Conservation (phyloP, 75 land plant genomes). For the Selaginella tamariscina region DNA sequence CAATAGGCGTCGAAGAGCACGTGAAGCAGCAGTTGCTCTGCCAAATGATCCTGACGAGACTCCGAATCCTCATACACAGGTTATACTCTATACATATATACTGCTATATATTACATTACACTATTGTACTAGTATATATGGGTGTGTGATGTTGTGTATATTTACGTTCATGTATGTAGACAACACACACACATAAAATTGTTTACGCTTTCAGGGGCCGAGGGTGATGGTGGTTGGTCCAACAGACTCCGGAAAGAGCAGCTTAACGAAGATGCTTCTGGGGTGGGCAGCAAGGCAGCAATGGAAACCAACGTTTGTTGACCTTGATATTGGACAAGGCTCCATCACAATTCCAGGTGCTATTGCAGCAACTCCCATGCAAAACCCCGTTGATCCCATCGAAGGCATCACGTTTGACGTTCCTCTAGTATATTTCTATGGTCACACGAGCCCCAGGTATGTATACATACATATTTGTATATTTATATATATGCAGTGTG, state of each 20-base stretch:
- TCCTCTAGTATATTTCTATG: background rate
- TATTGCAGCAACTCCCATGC: background rate
- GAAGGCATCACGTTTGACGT: background rate
- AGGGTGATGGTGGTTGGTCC: background rate
- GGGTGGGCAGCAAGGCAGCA: background rate
- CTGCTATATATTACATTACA: no score
- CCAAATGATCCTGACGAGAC: background rate
- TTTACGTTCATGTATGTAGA: no score
- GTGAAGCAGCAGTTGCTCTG: background rate
- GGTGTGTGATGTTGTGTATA: no score
- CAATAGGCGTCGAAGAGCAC: background rate
- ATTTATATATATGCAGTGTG: background rate
- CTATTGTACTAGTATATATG: no score
- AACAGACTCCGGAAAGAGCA: background rate
- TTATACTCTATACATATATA: no score
- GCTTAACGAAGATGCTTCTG: background rate
- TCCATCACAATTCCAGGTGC: background rate
- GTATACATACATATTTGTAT: background rate
- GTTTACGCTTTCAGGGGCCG: background rate
- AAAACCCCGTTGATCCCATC: background rate
- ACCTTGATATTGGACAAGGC: background rate
- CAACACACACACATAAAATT: no score
- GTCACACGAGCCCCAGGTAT: background rate
- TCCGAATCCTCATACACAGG: background rate
- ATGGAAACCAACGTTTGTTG: background rate